Evolutionary conservation across 495 filamentous ascomycete genomes (phyloP), one percentile per base, ranked within the genome.

Genomic region (Aspergillus sclerotiicarbonarius): DNA sequence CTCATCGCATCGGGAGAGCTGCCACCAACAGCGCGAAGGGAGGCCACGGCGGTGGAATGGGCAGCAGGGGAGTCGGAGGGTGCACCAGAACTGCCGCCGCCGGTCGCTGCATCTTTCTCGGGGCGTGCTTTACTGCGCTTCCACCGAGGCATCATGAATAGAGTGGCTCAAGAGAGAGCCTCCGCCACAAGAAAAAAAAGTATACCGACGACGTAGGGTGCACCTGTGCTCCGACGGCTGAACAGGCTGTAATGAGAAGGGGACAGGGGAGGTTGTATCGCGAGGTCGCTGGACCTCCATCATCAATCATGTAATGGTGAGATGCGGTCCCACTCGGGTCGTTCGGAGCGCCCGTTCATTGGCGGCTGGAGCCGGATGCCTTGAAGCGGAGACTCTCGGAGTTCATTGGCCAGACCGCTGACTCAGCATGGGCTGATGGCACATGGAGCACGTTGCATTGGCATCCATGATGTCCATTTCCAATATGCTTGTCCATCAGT

Each of bases 121-220:
- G 56, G 21, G 16, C 49, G 53, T 15, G 30, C 20, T 33, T 65
- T 70, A 29, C 56, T 70, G 60, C 65, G 64, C 51, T 63, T 70
- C 67, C 67, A 70, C 46, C 62, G 63, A 56, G 65, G 57, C 65
- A 67, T 67, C 21, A n/a, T 56, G 53, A 30, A 56, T 5, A 16
- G n/a, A 30, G 13, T 12, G 13, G 43, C 20, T 37, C 18, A 0
- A 20, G 21, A n/a, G 13, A 18, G 32, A 5, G 21, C 6, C 4
- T 50, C 25, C 15, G 16, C 47, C 47, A 25, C 51, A 25, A 41
- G 15, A 3, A 31, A 20, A 31, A 9, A 25, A 15, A n/a, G 5
- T 41, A 13, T 9, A 35, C 37, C 37, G n/a, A n/a, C 37, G 37
- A 41, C 13, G 5, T 3, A 41, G 13, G 37, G 37, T 12, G 37